phyloP scores from a whole-genome alignment of 2,329 filamentous ascomycete species.

The Parascedosporium putredinis region DNA sequence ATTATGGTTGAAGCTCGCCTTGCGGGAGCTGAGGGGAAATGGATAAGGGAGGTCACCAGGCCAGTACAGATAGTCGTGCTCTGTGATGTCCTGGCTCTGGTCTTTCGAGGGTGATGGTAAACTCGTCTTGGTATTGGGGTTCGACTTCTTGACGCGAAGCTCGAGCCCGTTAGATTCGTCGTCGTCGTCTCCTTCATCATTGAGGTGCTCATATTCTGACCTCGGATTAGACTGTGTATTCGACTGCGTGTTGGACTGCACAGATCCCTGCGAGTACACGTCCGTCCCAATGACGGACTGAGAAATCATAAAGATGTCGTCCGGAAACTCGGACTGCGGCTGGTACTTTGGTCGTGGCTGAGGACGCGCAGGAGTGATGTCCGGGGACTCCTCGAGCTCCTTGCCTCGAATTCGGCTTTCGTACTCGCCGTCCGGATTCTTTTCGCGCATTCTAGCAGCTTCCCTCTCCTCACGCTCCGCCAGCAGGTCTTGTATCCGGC shows the following conservation, averaged over 20 bases:
- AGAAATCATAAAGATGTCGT: constrained; percentile 33
- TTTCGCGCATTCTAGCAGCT: constrained; percentile 15
- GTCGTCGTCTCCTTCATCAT: background rate
- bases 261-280: constrained; percentile 21
- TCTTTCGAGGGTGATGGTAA: constrained; percentile 16
- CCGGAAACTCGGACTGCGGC: constrained; percentile 20
- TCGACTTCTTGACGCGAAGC: background rate
- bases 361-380: background rate
- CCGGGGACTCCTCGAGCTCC: constrained; percentile 9
- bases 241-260: constrained; percentile 17
- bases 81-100: constrained; percentile 5
- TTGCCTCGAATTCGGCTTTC: constrained; percentile 35
- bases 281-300: constrained; percentile 29
- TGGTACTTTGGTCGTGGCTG: background rate
- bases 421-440: constrained; percentile 27
- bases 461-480: constrained; percentile 13
- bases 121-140: background rate
- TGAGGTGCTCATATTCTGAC: background rate
- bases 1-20: constrained; percentile 9
- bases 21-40: constrained; percentile 36
- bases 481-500: constrained; percentile 11
- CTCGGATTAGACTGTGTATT: constrained; percentile 12
- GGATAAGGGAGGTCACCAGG: constrained; percentile 47
- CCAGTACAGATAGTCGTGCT: constrained; percentile 6
- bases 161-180: background rate